Conservation (phyloP, 2,329 filamentous ascomycete species). For the Dactylonectria estremocensis region DNA sequence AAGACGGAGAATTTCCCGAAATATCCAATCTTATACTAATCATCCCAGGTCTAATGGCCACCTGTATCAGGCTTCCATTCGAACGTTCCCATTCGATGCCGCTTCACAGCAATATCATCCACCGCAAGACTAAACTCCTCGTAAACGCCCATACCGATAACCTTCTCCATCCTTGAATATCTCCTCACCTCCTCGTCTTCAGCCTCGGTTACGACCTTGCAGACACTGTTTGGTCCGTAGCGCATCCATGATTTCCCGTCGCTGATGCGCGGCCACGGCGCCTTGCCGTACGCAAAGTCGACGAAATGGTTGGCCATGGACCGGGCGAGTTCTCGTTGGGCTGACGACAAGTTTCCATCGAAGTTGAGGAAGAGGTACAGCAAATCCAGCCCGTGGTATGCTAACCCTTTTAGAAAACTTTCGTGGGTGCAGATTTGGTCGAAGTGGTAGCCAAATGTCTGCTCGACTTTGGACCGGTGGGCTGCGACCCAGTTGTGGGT, state of each 20-base stretch:
- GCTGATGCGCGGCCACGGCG: conserved; percentile 27
- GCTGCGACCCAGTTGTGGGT: conserved; percentile 31
- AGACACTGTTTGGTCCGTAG: conserved; percentile 25
- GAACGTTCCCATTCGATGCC: conserved; percentile 28
- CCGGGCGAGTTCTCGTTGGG: conserved; percentile 16
- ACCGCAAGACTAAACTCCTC: conserved; percentile 21
- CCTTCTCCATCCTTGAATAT: conserved; percentile 32
- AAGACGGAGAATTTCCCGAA: not conserved
- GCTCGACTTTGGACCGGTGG: conserved; percentile 19
- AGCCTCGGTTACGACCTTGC: conserved; percentile 18
- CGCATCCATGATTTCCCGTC: conserved; percentile 26
- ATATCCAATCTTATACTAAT: not conserved
- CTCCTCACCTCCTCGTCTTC: conserved; percentile 32
- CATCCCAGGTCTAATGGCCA: not conserved
- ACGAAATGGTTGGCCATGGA: conserved; percentile 30
- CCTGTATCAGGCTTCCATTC: conserved; percentile 14
- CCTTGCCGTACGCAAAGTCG: conserved; percentile 32
- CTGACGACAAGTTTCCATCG: conserved; percentile 17
- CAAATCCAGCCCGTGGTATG: conserved; percentile 34
- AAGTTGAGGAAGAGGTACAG: conserved; percentile 38
- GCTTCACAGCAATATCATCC: conserved; percentile 29
- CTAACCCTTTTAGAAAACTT: conserved; percentile 26
- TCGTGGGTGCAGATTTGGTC: conserved; percentile 35
- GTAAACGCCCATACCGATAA: conserved; percentile 32
- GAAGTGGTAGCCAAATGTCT: conserved; percentile 36